These are phyloP conservation scores for Pseudohalonectria lignicola DNA, from an alignment of 2,329 filamentous ascomycete species.

Conservation along the genomic window DNA sequence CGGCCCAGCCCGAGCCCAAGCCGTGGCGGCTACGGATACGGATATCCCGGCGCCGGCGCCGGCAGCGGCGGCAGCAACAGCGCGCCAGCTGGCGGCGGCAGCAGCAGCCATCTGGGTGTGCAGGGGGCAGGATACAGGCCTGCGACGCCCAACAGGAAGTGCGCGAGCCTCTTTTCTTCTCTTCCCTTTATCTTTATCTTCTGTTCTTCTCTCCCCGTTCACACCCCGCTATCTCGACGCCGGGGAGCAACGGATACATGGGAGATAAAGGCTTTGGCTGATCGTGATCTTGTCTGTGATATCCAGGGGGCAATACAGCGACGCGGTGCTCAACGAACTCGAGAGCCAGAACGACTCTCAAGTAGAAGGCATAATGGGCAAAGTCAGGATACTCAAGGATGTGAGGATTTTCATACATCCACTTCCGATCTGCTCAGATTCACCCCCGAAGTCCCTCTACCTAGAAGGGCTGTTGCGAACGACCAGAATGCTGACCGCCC, in stretches of 20 bases:
- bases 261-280: not conserved
- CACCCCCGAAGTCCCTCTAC: too few relatives aligned
- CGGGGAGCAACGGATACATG: not conserved
- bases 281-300: not conserved
- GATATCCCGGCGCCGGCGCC: constrained; percentile 28
- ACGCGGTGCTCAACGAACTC: constrained; percentile 82
- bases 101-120: constrained; percentile 1
- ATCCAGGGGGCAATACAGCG: constrained; percentile 75
- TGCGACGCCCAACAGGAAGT: constrained; percentile 64
- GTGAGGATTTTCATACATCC: constrained; percentile 39
- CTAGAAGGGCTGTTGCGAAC: too few relatives aligned
- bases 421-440: too few relatives aligned
- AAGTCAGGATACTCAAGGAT: constrained; percentile 81
- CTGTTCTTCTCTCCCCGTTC: too few relatives aligned
- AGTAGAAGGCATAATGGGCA: constrained; percentile 80
- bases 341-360: constrained; percentile 93
- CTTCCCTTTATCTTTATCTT: too few relatives aligned
- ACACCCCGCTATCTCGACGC: too few relatives aligned
- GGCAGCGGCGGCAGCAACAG: constrained; percentile 9
- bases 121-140: constrained; percentile 32
- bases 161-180: constrained; percentile 13
- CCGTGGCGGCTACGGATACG: constrained; percentile 40
- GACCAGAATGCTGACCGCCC: too few relatives aligned
- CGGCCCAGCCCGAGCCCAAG: constrained; percentile 33
- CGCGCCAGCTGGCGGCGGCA: too few relatives aligned